phyloP scores from a whole-genome alignment of 768 basidiomycete genomes.

The Pleurotus citrinopileatus region DNA sequence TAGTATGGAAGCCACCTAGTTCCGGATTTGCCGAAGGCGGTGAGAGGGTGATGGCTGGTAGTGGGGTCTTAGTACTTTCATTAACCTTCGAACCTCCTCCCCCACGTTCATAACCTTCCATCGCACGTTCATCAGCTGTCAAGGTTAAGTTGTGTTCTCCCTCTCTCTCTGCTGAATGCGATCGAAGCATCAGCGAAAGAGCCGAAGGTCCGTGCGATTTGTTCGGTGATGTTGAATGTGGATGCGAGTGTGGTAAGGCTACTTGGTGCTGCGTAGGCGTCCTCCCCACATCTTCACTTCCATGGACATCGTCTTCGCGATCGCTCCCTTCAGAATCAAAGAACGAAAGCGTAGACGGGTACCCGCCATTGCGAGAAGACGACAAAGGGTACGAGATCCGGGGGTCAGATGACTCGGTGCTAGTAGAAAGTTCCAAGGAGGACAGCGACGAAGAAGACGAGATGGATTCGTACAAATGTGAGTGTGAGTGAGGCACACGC shows the following conservation, averaged over 20 bases:
- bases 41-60: not conserved
- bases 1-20: not conserved
- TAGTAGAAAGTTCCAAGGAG: not conserved
- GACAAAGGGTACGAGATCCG: not conserved
- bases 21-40: not conserved
- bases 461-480: not conserved
- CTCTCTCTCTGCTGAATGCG: not conserved
- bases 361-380: not conserved
- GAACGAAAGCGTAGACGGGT: slow-evolving; percentile 15
- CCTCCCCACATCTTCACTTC: slow-evolving; percentile 3
- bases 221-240: slow-evolving; percentile 12
- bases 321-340: slow-evolving; percentile 8
- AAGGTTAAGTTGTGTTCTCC: not conserved
- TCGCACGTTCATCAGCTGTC: not conserved
- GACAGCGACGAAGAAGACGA: not conserved
- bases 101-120: not conserved
- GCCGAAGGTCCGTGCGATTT: too few relatives aligned
- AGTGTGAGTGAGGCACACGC: not conserved
- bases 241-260: slow-evolving; percentile 8
- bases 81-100: not conserved
- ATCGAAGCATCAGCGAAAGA: slow-evolving; percentile 7
- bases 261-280: slow-evolving; percentile 12
- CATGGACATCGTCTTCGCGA: not conserved
- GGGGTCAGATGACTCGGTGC: not conserved
- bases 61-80: not conserved